Base-by-base conservation (phyloP, 176 grass and related monocot species). In the Aegilops umbellulata region DNA sequence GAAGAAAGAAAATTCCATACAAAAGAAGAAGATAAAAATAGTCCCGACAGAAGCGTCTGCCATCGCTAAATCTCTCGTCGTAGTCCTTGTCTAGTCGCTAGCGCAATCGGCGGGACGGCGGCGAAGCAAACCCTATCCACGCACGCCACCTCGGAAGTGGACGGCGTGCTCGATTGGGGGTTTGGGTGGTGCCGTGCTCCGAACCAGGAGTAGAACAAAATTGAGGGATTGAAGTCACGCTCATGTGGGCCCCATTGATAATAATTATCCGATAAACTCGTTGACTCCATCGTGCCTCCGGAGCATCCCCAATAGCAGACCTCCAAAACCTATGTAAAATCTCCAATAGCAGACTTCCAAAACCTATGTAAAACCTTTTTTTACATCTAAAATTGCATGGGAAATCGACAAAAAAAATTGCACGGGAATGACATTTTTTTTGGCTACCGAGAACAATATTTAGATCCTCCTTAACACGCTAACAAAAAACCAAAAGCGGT, bases 121-220 rank as follows among this genome's bases (percentile, higher is more conserved):
- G 19, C 74, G 51, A 25, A 49, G 14, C 34, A 36, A 90, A 90
- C 89, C 80, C 80, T 87, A 90, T 77, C 32, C 62, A 9, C 38
- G 64, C 57, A 86, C 88, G 88, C 65, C 16, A 82, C 79, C 79
- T 81, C 58, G 26, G 7, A 2, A 17, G 87, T 36, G 77, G 78
- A 51, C 11, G 88, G 23, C 17, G 66, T 58, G 60, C 8, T 71
- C 26, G 74, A 39, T 62, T 8, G 67, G 27, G 23, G 23, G 47
- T 51, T 51, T 0, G 49, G 8, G 41, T 39, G 36, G 24, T 58
- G 55, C 49, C 60, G n/a, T 63, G 36, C 26, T 49, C 49, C 16
- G 5, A 53, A 53, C 73, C 34, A 29, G 11, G 41, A 86, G 60
- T 24, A n/a, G 10, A 62, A 88, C 68, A 23, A 3, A 65, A 42